phyloP scores from a whole-genome alignment of 176 grass and related monocot species.

The Bolboschoenus planiculmis region DNA sequence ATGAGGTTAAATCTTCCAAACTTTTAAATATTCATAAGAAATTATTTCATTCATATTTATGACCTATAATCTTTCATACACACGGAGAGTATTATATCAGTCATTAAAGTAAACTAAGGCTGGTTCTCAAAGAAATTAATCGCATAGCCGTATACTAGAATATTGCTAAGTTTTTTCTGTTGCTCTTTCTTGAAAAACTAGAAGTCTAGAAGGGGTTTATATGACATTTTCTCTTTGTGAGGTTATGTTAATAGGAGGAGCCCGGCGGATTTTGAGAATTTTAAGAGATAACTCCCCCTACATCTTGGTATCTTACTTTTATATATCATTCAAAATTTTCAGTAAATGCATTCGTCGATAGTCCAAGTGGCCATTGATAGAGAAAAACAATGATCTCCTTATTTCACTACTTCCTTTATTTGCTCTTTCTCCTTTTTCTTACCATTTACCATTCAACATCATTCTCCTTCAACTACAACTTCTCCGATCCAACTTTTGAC shows the following conservation, averaged over 20 bases:
- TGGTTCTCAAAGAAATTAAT: too few relatives aligned
- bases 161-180: neutral
- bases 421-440: neutral
- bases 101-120: too few relatives aligned
- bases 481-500: conserved; percentile 11
- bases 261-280: neutral
- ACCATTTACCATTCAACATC: neutral
- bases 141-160: too few relatives aligned
- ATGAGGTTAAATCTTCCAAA: too few relatives aligned
- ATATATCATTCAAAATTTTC: neutral
- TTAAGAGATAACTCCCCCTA: neutral
- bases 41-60: too few relatives aligned
- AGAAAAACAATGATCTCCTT: neutral
- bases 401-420: neutral
- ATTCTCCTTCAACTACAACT: conserved; percentile 25
- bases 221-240: neutral
- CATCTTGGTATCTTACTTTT: neutral
- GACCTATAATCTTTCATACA: too few relatives aligned
- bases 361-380: neutral
- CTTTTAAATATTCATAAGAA: too few relatives aligned
- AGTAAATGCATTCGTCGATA: neutral
- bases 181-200: neutral
- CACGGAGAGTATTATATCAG: too few relatives aligned
- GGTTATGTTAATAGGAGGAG: neutral
- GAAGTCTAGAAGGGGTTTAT: too few relatives aligned